A percentile compares a stretch with the other conserved stretches of the same genome.
Evolutionary conservation across 129 eudicot genomes (phyloP).

Genomic region (Flaveria trinervia): DNA sequence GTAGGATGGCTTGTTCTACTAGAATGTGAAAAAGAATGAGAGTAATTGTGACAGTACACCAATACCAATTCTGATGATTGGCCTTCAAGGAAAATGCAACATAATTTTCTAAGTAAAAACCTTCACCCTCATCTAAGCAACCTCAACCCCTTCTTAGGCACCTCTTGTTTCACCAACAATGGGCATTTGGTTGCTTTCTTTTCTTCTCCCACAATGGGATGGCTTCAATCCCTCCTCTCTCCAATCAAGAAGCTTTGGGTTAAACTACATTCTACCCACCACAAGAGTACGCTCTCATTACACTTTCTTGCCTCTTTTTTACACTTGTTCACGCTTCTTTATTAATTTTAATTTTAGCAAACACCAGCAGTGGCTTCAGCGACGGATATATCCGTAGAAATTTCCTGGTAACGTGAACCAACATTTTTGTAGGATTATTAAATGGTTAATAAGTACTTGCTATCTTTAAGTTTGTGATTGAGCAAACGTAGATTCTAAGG

Average conservation of each 20-base stretch:
- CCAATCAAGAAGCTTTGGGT: slow-evolving; percentile 87
- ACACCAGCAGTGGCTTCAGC: too few relatives aligned
- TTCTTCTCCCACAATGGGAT: slow-evolving; percentile 63
- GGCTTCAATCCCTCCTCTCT: slow-evolving; percentile 93
- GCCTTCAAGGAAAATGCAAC: slow-evolving; percentile 53
- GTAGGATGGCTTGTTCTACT: too few relatives aligned
- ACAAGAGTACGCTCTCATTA: slow-evolving; percentile 44
- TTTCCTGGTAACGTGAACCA: too few relatives aligned
- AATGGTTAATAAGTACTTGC: too few relatives aligned
- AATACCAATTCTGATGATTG: slow-evolving; percentile 51
- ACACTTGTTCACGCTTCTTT: too few relatives aligned
- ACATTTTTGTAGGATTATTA: too few relatives aligned
- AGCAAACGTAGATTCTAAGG: too few relatives aligned
- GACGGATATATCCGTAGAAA: too few relatives aligned
- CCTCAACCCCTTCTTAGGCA: slow-evolving; percentile 34
- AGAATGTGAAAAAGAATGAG: too few relatives aligned
- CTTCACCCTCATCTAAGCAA: slow-evolving; percentile 85
- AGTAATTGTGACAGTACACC: slow-evolving; percentile 53
- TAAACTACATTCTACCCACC: slow-evolving; percentile 68
- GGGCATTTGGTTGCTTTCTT: slow-evolving; percentile 20
- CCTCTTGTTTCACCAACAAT: slow-evolving; percentile 53
- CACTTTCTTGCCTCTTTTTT: too few relatives aligned
- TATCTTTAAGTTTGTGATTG: too few relatives aligned
- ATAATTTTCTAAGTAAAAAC: slow-evolving; percentile 32
- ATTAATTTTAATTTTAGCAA: too few relatives aligned